These are phyloP conservation scores for Aspergillus sojae DNA, from an alignment of 2,329 filamentous ascomycete species.

Conservation along the genomic window DNA sequence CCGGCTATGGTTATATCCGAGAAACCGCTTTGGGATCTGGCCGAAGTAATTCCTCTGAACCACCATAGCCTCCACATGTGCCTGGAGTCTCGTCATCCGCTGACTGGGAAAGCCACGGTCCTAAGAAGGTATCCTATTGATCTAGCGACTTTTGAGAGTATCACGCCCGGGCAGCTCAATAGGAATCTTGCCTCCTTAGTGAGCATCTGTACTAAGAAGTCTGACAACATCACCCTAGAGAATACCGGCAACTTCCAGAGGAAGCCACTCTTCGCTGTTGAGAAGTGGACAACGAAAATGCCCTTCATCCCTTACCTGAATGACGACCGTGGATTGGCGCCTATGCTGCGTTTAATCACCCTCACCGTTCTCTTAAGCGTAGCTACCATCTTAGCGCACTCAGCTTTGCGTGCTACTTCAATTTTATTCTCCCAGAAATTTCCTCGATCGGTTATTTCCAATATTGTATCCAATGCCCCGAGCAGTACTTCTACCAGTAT, in stretches of 20 bases:
- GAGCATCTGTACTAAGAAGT: slow-evolving; percentile 32
- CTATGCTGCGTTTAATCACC: slow-evolving; percentile 32
- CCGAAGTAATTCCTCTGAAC: slow-evolving; percentile 42
- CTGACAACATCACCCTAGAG: slow-evolving; percentile 22
- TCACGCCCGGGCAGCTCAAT: slow-evolving; percentile 50
- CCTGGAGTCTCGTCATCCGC: slow-evolving; percentile 41
- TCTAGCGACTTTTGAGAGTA: slow-evolving; percentile 50
- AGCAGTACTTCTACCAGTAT: slow-evolving; percentile 24
- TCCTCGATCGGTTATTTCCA: slow-evolving; percentile 27
- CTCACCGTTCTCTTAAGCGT: slow-evolving; percentile 31
- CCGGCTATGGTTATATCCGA: slow-evolving; percentile 50
- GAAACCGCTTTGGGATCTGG: slow-evolving; percentile 43
- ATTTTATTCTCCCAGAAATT: slow-evolving; percentile 30
- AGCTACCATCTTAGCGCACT: slow-evolving; percentile 35
- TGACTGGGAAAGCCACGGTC: slow-evolving; percentile 37
- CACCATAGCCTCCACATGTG: slow-evolving; percentile 47
- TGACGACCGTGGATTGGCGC: slow-evolving; percentile 25
- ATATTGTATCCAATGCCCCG: slow-evolving; percentile 18
- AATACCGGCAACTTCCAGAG: slow-evolving; percentile 11
- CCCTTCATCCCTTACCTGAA: slow-evolving; percentile 26
- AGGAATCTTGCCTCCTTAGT: slow-evolving; percentile 49
- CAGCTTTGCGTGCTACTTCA: slow-evolving; percentile 28
- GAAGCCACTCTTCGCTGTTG: slow-evolving; percentile 22
- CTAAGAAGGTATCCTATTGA: slow-evolving; percentile 49
- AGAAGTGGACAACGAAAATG: slow-evolving; percentile 29